Conservation (phyloP, 306 rosid genomes). For the Arachis stenosperma region DNA sequence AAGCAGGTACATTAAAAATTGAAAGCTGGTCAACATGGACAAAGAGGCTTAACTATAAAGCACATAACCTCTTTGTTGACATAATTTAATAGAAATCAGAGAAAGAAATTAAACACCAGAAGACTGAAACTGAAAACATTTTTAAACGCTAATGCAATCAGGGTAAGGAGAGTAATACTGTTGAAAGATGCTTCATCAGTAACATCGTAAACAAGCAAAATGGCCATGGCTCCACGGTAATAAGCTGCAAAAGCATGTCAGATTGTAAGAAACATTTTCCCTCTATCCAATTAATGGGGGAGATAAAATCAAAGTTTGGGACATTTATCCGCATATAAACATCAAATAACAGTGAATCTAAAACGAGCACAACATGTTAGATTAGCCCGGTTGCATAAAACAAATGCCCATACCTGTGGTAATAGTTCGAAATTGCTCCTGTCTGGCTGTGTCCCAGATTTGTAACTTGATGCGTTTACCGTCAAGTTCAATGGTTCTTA, state of each 20-base stretch:
- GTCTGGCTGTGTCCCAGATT: conserved; percentile 89
- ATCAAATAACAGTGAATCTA: not conserved
- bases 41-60: not conserved
- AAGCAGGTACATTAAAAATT: conserved; percentile 18
- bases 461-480: conserved; percentile 74
- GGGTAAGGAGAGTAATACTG: conserved; percentile 50
- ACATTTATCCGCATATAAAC: not conserved
- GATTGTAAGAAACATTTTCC: conserved; percentile 16
- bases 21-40: not conserved
- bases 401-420: conserved; percentile 60
- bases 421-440: conserved; percentile 78
- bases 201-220: conserved; percentile 75
- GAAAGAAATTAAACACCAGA: not conserved
- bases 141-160: conserved; percentile 17
- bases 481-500: conserved; percentile 82
- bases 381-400: conserved; percentile 2
- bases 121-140: not conserved
- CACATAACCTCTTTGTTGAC: not conserved
- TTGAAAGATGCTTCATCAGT: conserved; percentile 79
- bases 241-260: conserved; percentile 57
- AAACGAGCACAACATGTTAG: not conserved
- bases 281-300: conserved; percentile 19
- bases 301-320: not conserved
- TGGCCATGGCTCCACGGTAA: conserved; percentile 83
- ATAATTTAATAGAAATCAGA: not conserved